phyloP scores from a whole-genome alignment of 805 yeast species.

The Ogataea naganishii region DNA sequence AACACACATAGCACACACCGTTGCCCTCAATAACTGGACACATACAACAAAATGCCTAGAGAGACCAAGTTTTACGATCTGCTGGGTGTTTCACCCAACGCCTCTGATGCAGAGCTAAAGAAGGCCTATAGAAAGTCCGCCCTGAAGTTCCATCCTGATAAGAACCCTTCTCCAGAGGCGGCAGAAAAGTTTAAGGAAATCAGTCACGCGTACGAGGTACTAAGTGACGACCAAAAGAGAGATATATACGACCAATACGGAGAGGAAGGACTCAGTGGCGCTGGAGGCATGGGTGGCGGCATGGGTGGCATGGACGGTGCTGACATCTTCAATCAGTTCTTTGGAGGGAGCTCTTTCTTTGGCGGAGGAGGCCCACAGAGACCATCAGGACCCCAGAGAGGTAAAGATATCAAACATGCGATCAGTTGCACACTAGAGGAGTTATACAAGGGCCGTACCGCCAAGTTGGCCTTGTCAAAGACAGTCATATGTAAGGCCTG shows the following conservation, averaged over 20 bases:
- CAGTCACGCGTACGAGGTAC: conserved; percentile 80
- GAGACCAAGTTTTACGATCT: conserved; percentile 72
- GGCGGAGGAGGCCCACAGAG: conserved; percentile 57
- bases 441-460: conserved; percentile 85
- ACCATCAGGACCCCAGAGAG: conserved; percentile 78
- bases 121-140: conserved; percentile 81
- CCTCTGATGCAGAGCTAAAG: conserved; percentile 63
- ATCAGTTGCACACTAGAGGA: conserved; percentile 85
- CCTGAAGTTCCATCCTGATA: conserved; percentile 76
- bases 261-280: conserved; percentile 82
- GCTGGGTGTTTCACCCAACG: conserved; percentile 63
- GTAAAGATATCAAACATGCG: conserved; percentile 87
- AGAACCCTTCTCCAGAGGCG: conserved; percentile 79
- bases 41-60: conserved; percentile 60
- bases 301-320: conserved; percentile 43
- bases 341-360: conserved; percentile 57
- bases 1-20: too few relatives aligned
- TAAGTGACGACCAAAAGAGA: conserved; percentile 84
- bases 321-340: conserved; percentile 52
- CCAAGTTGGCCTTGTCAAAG: conserved; percentile 90
- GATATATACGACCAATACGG: conserved; percentile 85
- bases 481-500: conserved; percentile 83
- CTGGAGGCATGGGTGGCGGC: conserved; percentile 57
- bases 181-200: conserved; percentile 93
- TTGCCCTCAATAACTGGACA: too few relatives aligned